Evolutionary conservation across 2,329 filamentous ascomycete species (phyloP).

Genomic region (Gnomoniopsis smithogilvyi): DNA sequence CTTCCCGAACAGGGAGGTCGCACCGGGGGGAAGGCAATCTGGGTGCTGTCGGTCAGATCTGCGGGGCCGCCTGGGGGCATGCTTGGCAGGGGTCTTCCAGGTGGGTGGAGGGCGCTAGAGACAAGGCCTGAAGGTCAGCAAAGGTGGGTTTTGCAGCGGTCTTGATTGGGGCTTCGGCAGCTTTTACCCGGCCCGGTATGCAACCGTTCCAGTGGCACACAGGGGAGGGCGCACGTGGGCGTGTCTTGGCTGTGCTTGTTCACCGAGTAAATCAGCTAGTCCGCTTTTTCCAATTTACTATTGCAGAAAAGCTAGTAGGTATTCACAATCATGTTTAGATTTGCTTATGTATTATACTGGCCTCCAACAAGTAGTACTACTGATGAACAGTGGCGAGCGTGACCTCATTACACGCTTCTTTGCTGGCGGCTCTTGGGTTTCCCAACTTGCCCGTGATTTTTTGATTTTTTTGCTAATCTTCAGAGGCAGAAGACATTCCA

Average conservation of each 20-base stretch:
- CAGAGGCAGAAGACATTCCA: too few relatives aligned
- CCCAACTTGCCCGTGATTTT: too few relatives aligned
- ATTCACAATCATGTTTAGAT: too few relatives aligned
- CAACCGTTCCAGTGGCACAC: background rate
- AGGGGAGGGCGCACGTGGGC: background rate
- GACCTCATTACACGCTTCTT: too few relatives aligned
- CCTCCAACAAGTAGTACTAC: too few relatives aligned
- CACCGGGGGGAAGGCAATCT: background rate
- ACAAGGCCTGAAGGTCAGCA: slow-evolving; percentile 4
- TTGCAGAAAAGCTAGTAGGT: too few relatives aligned
- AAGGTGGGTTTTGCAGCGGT: background rate
- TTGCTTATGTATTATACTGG: too few relatives aligned
- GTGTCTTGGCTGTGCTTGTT: background rate
- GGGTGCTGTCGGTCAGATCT: background rate
- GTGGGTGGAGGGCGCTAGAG: background rate
- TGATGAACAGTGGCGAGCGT: too few relatives aligned
- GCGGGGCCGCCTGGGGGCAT: background rate
- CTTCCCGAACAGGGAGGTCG: slow-evolving; percentile 8
- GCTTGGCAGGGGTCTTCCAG: background rate
- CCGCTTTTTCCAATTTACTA: too few relatives aligned
- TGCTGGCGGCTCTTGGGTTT: too few relatives aligned
- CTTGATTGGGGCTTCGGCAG: background rate
- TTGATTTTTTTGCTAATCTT: too few relatives aligned
- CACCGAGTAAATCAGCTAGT: background rate
- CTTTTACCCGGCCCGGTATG: background rate